These are phyloP conservation scores for Russula sp. DNA, from an alignment of 768 basidiomycete species.

Conservation along the genomic window DNA sequence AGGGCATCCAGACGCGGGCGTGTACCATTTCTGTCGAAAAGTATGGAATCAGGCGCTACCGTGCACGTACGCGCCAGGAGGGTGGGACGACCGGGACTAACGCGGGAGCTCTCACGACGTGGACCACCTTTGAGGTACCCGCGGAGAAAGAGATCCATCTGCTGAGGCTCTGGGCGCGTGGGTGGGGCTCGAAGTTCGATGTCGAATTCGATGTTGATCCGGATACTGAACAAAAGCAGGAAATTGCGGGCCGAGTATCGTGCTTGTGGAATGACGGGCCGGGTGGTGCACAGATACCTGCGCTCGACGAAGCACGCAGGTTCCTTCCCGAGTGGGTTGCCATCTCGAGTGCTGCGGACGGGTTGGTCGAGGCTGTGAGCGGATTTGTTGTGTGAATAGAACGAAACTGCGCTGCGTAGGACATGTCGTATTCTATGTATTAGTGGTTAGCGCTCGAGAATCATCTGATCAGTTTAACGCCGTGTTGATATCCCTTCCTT, in stretches of 20 bases:
- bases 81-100: neutral
- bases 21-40: constrained; percentile 61
- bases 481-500: neutral
- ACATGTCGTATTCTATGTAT: too few species aligned
- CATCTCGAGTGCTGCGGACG: constrained; percentile 16
- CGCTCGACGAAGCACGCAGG: constrained; percentile 22
- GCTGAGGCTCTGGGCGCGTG: constrained; percentile 23
- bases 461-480: too few species aligned
- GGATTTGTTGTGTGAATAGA: neutral
- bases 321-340: constrained; percentile 29
- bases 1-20: constrained; percentile 58
- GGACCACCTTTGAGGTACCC: constrained; percentile 25
- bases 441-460: too few species aligned
- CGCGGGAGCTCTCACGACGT: neutral
- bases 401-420: neutral
- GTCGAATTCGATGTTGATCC: constrained; percentile 21
- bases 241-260: constrained; percentile 20
- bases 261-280: constrained; percentile 28
- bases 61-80: constrained; percentile 12
- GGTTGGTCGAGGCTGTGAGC: constrained; percentile 12
- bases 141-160: constrained; percentile 4
- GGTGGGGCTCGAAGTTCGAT: constrained; percentile 23
- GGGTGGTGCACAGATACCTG: constrained; percentile 17
- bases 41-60: constrained; percentile 24
- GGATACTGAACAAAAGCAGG: neutral